Base-by-base conservation (phyloP, 1,284 basidiomycete genomes). In the Sutorius eximius region DNA sequence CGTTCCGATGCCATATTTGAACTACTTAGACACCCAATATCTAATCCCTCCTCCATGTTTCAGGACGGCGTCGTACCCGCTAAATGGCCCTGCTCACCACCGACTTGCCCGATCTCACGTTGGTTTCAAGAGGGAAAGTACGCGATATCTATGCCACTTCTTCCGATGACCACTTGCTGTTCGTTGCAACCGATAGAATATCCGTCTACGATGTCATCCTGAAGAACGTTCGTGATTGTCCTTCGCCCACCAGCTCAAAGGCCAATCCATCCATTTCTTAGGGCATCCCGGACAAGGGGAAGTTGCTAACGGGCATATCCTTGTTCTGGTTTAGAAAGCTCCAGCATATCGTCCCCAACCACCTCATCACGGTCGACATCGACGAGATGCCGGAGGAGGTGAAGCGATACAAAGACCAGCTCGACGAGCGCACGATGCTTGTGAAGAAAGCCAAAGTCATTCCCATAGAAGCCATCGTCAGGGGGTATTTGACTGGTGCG, bases 141-240 rank as follows among this genome's bases (percentile, higher is more conserved):
- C 85, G 95, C 57, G 94, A 98, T 73, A 87, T 97, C 65, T 98
- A 97, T 73, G 74, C 80, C 45, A 86, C 82, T 12, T 82, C 91
- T 60, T 76, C 83, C 59, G 74, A 81, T 59, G 75, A 88, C 54
- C 81, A 85, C 61, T 81, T 98, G 29, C 82, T 99, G 53, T 98
- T 99, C 72, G 89, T 99, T 51, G 95, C 96, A 7, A 91, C 93
- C 15, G 97, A 99, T 75, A 82, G 97, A 58, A 97, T 98, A 69
- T 96, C 93, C 20, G 95, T 96, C 0, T 99, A 94, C 75, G 96
- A 99, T 79, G 91, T 98, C 59, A 89, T 97, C 69, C 82, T 98
- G 66, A 85, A 86, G 71, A 93, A 95, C 72, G 94, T 96, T 67
- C 67, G 88, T 79, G 40, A 27, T 29, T 2, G 20, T 37, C 18